These are phyloP conservation scores for Epichloe festucae DNA, from an alignment of 2,329 filamentous ascomycete genomes.

Conservation along the genomic window DNA sequence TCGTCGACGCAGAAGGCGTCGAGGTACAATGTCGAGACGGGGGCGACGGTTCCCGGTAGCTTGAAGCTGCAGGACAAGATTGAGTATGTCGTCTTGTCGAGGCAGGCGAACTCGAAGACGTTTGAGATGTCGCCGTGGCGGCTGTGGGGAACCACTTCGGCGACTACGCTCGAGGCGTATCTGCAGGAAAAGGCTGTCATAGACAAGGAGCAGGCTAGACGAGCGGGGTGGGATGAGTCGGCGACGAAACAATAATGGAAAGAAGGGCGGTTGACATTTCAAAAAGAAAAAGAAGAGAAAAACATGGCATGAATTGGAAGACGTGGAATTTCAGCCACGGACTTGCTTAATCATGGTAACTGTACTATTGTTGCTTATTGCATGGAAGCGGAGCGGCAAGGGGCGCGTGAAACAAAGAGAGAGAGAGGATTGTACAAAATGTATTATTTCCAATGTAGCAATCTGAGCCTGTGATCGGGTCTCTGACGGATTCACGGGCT, in stretches of 20 bases:
- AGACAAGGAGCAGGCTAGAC: slow-evolving; percentile 19
- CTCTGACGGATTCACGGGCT: not conserved
- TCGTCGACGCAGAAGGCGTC: slow-evolving; percentile 41
- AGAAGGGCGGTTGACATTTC: no score
- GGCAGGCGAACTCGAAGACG: slow-evolving; percentile 30
- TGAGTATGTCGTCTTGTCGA: slow-evolving; percentile 53
- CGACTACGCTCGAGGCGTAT: slow-evolving; percentile 34
- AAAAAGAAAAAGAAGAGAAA: not conserved
- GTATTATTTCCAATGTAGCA: not conserved
- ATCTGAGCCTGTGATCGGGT: not conserved
- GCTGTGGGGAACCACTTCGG: slow-evolving; percentile 49
- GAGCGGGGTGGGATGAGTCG: slow-evolving; percentile 19
- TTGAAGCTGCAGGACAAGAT: slow-evolving; percentile 39
- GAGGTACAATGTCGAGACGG: slow-evolving; percentile 25
- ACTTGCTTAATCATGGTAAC: not conserved
- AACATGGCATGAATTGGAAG: not conserved
- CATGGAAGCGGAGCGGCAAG: not conserved
- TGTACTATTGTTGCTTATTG: not conserved
- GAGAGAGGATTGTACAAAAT: not conserved
- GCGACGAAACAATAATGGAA: slow-evolving; percentile 1
- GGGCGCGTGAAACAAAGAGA: not conserved
- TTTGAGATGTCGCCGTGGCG: slow-evolving; percentile 42
- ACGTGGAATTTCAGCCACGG: not conserved
- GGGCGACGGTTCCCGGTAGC: slow-evolving; percentile 29
- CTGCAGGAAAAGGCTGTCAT: slow-evolving; percentile 22